These are phyloP conservation scores for Clonostachys rosea DNA, from an alignment of 2,329 filamentous ascomycete species.

Conservation along the genomic window DNA sequence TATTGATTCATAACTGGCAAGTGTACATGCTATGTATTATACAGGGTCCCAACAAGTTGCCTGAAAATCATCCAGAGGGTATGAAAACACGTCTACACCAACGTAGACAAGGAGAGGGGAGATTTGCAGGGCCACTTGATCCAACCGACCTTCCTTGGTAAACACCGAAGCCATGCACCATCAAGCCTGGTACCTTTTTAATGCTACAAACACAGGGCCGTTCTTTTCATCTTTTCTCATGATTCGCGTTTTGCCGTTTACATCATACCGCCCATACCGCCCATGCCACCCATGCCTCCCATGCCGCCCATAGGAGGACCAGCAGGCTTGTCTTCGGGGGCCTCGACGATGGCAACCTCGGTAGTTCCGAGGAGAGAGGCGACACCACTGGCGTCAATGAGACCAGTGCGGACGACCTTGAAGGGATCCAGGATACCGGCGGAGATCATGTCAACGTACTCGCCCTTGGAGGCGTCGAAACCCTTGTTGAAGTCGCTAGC, in stretches of 20 bases:
- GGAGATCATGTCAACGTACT: conserved; percentile 98
- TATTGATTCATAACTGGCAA: too few relatives aligned
- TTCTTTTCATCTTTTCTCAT: too few relatives aligned
- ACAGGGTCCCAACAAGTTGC: conserved; percentile 2
- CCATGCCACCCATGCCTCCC: conserved; percentile 63
- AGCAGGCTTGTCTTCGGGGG: conserved; percentile 83
- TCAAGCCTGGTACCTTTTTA: conserved; percentile 17
- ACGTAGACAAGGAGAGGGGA: conserved; percentile 2
- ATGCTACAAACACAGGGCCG: too few relatives aligned
- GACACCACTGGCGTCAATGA: conserved; percentile 92
- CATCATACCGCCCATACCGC: conserved; percentile 59
- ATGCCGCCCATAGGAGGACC: conserved; percentile 59
- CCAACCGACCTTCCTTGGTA: conserved; percentile 4
- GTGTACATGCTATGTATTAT: conserved; percentile 1
- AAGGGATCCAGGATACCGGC: conserved; percentile 97
- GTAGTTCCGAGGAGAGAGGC: conserved; percentile 96
- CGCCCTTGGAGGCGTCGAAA: conserved; percentile 92
- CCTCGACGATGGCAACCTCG: conserved; percentile 96
- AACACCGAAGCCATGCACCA: conserved; percentile 48
- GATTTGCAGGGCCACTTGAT: conserved; percentile 1
- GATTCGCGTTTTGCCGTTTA: conserved; percentile 26
- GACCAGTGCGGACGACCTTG: conserved; percentile 97
- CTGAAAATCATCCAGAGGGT: not conserved
- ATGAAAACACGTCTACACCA: conserved; percentile 2
- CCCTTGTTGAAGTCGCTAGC: conserved; percentile 95